Percentiles rank a stretch among this genome's conserved stretches.
Conservation (phyloP, 2,329 filamentous ascomycete genomes). For the Dactylellina haptotyla region DNA sequence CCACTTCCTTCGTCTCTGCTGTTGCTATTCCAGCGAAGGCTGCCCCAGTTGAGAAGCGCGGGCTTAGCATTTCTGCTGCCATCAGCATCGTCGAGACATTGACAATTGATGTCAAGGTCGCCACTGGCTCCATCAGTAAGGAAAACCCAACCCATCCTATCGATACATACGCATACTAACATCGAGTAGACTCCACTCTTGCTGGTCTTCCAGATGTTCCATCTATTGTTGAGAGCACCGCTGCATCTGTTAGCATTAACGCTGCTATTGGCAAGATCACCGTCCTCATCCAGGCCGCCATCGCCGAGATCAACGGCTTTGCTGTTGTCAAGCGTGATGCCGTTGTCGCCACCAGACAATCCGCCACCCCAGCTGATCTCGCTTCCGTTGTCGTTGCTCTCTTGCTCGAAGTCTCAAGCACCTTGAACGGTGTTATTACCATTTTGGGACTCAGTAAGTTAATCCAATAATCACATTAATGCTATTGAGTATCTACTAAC, state of each 20-base stretch:
- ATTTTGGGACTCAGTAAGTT: slow-evolving; percentile 38
- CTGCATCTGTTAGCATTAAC: slow-evolving; percentile 14
- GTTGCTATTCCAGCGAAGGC: slow-evolving; percentile 9
- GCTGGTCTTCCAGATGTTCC: slow-evolving; percentile 3
- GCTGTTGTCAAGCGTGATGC: not conserved
- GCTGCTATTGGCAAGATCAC: slow-evolving; percentile 14
- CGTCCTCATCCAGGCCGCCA: slow-evolving; percentile 1
- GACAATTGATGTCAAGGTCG: slow-evolving; percentile 4
- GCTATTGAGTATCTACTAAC: not conserved
- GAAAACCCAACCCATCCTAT: not conserved
- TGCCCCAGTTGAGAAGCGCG: slow-evolving; percentile 16
- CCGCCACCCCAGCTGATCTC: slow-evolving; percentile 8
- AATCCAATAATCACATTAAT: not conserved
- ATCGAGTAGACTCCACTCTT: slow-evolving; percentile 14
- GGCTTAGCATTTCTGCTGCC: not conserved
- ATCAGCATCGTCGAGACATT: slow-evolving; percentile 7
- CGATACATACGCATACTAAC: not conserved
- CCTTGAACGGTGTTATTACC: slow-evolving; percentile 25
- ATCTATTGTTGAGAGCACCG: not conserved
- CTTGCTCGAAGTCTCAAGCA: slow-evolving; percentile 25
- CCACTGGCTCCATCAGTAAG: slow-evolving; percentile 32
- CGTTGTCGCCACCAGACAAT: not conserved
- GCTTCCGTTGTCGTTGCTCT: slow-evolving; percentile 6
- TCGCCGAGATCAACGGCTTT: slow-evolving; percentile 5
- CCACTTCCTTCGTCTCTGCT: slow-evolving; percentile 21